Conservation (phyloP, 1,139 yeast genomes). For the Magnusiomyces suaveolens region DNA sequence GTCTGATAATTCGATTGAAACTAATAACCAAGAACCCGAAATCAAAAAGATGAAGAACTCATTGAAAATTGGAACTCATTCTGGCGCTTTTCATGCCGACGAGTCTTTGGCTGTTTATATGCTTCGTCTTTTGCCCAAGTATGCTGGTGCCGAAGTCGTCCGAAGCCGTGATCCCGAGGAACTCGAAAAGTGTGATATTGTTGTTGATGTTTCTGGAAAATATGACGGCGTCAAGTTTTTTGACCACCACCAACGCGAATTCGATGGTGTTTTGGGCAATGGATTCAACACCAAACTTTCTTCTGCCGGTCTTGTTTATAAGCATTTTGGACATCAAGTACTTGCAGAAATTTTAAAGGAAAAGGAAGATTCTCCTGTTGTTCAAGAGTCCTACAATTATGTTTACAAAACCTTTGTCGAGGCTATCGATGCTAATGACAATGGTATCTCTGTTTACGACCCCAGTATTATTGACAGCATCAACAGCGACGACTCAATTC, state of each 20-base stretch:
- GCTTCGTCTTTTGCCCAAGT: slow-evolving; percentile 66
- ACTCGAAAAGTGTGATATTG: slow-evolving; percentile 84
- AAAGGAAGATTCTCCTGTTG: slow-evolving; percentile 26
- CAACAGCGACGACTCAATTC: slow-evolving; percentile 16
- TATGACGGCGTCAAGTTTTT: slow-evolving; percentile 81
- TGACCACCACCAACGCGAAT: slow-evolving; percentile 92
- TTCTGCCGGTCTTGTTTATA: slow-evolving; percentile 88
- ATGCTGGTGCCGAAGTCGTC: slow-evolving; percentile 52
- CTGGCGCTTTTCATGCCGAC: slow-evolving; percentile 95
- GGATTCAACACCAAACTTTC: slow-evolving; percentile 67
- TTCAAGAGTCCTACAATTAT: slow-evolving; percentile 60
- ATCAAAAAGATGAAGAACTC: slow-evolving; percentile 17
- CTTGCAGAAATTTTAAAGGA: slow-evolving; percentile 39
- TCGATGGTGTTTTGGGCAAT: slow-evolving; percentile 52
- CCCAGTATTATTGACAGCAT: slow-evolving; percentile 29
- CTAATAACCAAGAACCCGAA: too few species aligned
- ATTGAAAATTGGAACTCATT: slow-evolving; percentile 71
- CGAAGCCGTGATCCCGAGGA: slow-evolving; percentile 76
- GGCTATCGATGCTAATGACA: slow-evolving; percentile 91
- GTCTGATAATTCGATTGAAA: too few species aligned
- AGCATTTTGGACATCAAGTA: slow-evolving; percentile 83
- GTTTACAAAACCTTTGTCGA: slow-evolving; percentile 80
- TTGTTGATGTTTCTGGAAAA: slow-evolving; percentile 91
- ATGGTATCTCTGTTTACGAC: slow-evolving; percentile 70
- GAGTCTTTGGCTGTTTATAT: slow-evolving; percentile 92